These are phyloP conservation scores for sorghum (Sorghum bicolor) DNA, from an alignment of 176 grass and related monocot species.

Conservation along the genomic window DNA sequence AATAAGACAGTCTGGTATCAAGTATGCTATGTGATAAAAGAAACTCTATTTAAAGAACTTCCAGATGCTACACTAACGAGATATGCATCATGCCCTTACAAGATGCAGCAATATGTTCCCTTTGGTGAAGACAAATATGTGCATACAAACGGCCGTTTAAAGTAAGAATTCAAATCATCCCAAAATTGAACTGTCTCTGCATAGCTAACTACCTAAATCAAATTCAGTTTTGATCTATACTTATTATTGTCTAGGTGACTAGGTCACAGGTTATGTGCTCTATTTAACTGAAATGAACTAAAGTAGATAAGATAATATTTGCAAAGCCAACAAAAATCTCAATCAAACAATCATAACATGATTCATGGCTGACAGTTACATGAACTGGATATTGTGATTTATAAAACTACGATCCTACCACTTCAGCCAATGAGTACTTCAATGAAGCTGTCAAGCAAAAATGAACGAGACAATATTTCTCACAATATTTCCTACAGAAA, in stretches of 20 bases:
- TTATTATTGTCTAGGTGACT: not conserved
- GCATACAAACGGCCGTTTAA: conserved; percentile 5
- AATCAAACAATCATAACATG: conserved; percentile 6
- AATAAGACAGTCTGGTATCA: conserved; percentile 8
- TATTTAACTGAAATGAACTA: conserved; percentile 3
- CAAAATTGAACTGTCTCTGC: not conserved
- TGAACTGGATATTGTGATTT: not conserved
- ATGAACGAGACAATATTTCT: not conserved
- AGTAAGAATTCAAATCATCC: not conserved
- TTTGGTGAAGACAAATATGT: not conserved
- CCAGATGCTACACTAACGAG: not conserved
- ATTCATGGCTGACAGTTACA: not conserved
- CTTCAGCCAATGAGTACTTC: not conserved
- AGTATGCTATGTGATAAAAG: not conserved
- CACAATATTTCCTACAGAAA: not conserved
- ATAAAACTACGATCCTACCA: not conserved
- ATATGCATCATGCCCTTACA: not conserved
- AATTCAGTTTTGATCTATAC: not conserved
- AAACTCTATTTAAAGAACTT: conserved; percentile 26
- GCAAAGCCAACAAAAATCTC: not conserved
- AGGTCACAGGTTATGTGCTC: conserved; percentile 4
- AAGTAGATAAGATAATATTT: conserved; percentile 24
- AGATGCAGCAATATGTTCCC: not conserved
- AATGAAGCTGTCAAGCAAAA: not conserved
- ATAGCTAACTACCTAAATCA: not conserved